A percentile compares a stretch with the other conserved stretches of the same genome.
Evolutionary conservation across 2,329 filamentous ascomycete genomes (phyloP).

Genomic region (Alternaria triticimaculans): DNA sequence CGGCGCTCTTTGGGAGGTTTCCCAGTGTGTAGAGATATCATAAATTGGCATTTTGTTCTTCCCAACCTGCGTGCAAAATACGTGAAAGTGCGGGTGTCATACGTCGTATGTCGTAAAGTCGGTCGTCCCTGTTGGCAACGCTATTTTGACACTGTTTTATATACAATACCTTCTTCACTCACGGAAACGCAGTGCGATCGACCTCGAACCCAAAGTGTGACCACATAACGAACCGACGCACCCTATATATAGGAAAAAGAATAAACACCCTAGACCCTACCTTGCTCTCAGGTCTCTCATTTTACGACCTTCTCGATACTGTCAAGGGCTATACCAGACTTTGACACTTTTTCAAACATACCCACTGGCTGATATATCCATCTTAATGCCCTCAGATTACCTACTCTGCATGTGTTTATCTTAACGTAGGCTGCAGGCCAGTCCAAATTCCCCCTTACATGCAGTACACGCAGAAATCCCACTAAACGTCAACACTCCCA

Average conservation of each 20-base stretch:
- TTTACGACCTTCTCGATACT: not conserved
- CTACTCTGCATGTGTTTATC: accelerated
- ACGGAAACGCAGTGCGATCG: not conserved
- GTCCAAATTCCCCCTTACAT: accelerated
- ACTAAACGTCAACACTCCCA: not conserved
- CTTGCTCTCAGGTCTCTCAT: not conserved
- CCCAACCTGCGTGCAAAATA: not conserved
- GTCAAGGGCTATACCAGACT: not conserved
- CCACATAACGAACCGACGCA: not conserved
- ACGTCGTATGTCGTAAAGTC: not conserved
- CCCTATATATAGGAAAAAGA: accelerated
- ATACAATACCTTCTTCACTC: not conserved
- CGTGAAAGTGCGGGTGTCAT: not conserved
- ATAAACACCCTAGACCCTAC: not conserved
- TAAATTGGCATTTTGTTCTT: not conserved
- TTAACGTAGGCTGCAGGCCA: not conserved
- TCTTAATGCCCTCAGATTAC: not conserved
- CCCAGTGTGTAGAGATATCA: not conserved
- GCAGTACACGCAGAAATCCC: not conserved
- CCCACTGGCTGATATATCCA: not conserved
- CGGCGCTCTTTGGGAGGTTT: not conserved
- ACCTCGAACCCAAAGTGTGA: not conserved
- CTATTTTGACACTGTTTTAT: not conserved
- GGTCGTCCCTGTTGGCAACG: not conserved
- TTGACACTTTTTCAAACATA: not conserved